Percentiles rank a stretch among this genome's conserved stretches.
Evolutionary conservation across 106 monocot species (phyloP).

Genomic region (Platanthera guangdongensis): DNA sequence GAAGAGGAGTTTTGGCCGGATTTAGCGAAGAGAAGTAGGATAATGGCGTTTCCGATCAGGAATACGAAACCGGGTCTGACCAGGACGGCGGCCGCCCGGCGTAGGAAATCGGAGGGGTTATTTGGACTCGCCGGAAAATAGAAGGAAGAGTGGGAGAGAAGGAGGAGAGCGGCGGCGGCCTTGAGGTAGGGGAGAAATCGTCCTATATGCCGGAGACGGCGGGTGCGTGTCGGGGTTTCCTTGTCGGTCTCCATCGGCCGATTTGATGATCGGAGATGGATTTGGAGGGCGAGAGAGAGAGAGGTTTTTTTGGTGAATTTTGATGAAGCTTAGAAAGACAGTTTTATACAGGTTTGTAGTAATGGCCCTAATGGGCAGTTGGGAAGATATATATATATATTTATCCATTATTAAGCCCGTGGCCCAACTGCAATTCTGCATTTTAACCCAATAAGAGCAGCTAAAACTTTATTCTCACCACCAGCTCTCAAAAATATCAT

Average conservation of each 20-base stretch:
- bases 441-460: too few relatives aligned
- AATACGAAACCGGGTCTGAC: constrained; percentile 15
- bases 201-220: constrained; percentile 7
- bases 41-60: constrained; percentile 17
- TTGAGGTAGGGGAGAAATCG: constrained; percentile 14
- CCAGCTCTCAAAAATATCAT: too few relatives aligned
- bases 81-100: not conserved
- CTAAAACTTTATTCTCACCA: too few relatives aligned
- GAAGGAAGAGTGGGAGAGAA: constrained; percentile 14
- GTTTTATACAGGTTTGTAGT: not conserved
- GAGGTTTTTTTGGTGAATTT: not conserved
- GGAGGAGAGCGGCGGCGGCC: constrained; percentile 12
- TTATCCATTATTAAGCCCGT: too few relatives aligned
- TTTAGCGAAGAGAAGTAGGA: constrained; percentile 18
- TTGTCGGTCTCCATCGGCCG: constrained; percentile 3
- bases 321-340: not conserved
- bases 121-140: constrained; percentile 6
- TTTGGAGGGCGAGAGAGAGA: not conserved
- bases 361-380: too few relatives aligned
- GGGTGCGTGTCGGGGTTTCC: constrained; percentile 6
- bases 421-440: too few relatives aligned
- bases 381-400: too few relatives aligned
- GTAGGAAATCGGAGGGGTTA: constrained; percentile 10
- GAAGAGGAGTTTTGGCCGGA: not conserved
- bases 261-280: not conserved